Base-by-base conservation (phyloP, 495 filamentous ascomycete genomes). In the Pyronema domesticum region DNA sequence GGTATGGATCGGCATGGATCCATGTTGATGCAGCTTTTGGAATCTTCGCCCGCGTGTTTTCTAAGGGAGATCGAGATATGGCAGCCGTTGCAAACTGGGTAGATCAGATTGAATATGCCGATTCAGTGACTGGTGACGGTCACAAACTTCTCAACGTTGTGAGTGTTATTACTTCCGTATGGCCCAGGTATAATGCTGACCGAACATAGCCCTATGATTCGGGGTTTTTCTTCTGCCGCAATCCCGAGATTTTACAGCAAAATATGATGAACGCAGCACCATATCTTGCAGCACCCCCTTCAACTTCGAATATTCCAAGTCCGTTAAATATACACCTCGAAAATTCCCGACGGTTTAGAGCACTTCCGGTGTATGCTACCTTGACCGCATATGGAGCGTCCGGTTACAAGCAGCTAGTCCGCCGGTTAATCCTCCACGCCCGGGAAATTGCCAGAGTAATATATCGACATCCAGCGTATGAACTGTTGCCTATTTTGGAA, bases 1-100 rank as follows among this genome's bases (percentile, higher is more conserved):
- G 40, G 11, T 34, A 50, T 14, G 47, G 46, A 6, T 36, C n/a
- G 14, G 81, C 83, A 1, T 96, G 89, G 89, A 68, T 96, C 17
- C 89, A 96, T 68, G 82, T 87, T 23, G 89, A 95, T 62, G 89
- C 82, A 7, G 79, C 89, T 0, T 95, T 96, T 63, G 89, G 89
- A 0, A 74, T 94, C 14, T 88, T 95, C 60, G 83, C 75, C 6
- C 76, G 88, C 13, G 65, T 78, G 2, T 68, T 91, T 1, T 74
- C 77, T 33, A 1, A 61, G 68, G 7, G 53, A 43, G 57, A 57
- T 9, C 72, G 64, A n/a, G 66, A 73, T 0, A 78, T 86, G 53
- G 46, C 23, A 6, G 39, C 37, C 6, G 53, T 58, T 2, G 58
- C 45, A 39, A 18, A 70, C 7, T 73, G 72, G 6, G 73, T 71